Conservation (phyloP, 1,284 basidiomycete genomes). For the Papiliotrema fonsecae region DNA sequence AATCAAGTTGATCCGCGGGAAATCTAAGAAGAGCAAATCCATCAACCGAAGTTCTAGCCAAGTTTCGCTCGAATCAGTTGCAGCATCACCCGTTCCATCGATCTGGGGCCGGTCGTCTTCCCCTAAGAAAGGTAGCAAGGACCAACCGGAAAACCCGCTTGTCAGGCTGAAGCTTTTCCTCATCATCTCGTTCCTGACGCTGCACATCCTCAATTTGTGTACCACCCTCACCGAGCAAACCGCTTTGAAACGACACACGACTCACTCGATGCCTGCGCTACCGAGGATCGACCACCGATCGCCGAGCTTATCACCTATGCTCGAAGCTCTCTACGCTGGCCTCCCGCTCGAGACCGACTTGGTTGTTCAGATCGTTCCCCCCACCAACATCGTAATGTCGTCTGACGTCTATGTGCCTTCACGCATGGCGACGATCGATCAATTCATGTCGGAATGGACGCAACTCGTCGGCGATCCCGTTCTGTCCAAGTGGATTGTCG, state of each 20-base stretch:
- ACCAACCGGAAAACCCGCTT: conserved; percentile 65
- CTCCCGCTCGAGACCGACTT: conserved; percentile 53
- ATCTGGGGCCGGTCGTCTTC: conserved; percentile 1
- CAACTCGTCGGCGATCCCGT: conserved; percentile 92
- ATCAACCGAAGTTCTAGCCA: conserved; percentile 20
- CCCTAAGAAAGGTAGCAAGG: conserved; percentile 12
- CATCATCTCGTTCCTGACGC: conserved; percentile 77
- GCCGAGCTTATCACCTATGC: conserved; percentile 58
- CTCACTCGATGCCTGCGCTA: conserved; percentile 33
- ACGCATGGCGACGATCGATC: conserved; percentile 60
- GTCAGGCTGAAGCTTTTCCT: conserved; percentile 84
- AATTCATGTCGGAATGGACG: conserved; percentile 92
- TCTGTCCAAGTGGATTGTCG: conserved; percentile 91
- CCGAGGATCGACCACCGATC: conserved; percentile 46
- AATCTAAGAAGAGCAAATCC: conserved; percentile 15
- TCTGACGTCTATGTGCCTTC: conserved; percentile 26
- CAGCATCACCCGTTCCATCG: conserved; percentile 11
- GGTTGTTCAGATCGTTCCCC: conserved; percentile 66
- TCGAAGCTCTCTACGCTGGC: conserved; percentile 57
- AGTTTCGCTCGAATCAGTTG: conserved; percentile 14
- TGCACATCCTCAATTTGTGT: conserved; percentile 89
- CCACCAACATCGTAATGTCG: conserved; percentile 57
- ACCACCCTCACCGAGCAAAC: conserved; percentile 80
- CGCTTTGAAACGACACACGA: conserved; percentile 56
- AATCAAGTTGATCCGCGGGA: conserved; percentile 56